These are phyloP conservation scores for Penicillium sp. DNA, from an alignment of 2,329 filamentous ascomycete species.

Conservation along the genomic window DNA sequence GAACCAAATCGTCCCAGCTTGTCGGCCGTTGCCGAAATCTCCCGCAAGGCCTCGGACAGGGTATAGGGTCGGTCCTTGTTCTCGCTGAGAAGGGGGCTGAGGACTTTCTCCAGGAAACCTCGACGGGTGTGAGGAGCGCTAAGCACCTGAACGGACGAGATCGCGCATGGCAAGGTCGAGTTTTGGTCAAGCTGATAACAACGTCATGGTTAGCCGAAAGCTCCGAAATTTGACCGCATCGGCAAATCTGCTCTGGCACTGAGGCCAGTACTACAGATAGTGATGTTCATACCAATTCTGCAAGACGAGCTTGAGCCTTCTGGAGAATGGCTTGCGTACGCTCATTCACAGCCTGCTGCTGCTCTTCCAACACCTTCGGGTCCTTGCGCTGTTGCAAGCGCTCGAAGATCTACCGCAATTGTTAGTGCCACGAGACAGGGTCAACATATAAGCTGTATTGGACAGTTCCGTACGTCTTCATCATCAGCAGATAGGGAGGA, in stretches of 20 bases:
- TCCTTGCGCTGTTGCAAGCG: conserved; percentile 57
- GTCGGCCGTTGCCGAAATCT: conserved; percentile 69
- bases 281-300: conserved; percentile 61
- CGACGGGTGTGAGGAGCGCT: conserved; percentile 82
- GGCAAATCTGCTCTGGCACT: not conserved
- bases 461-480: conserved; percentile 40
- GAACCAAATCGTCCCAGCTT: conserved; percentile 81
- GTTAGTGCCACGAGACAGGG: conserved; percentile 14
- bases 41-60: conserved; percentile 74
- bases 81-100: conserved; percentile 74
- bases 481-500: conserved; percentile 48
- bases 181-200: conserved; percentile 72
- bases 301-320: conserved; percentile 65
- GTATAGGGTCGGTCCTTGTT: conserved; percentile 72
- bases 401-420: conserved; percentile 39
- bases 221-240: conserved; percentile 9
- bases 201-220: conserved; percentile 22
- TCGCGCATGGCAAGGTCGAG: conserved; percentile 81
- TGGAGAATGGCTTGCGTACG: conserved; percentile 61
- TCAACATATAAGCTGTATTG: conserved; percentile 4
- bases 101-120: conserved; percentile 78
- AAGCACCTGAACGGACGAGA: conserved; percentile 82
- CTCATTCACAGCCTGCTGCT: conserved; percentile 63
- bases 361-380: conserved; percentile 61
- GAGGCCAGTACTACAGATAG: conserved; percentile 1